Percentiles rank a stretch among this genome's conserved stretches.
These are phyloP conservation scores for Aspergillus awamori DNA, from an alignment of 2,329 filamentous ascomycete genomes.

Conservation along the genomic window DNA sequence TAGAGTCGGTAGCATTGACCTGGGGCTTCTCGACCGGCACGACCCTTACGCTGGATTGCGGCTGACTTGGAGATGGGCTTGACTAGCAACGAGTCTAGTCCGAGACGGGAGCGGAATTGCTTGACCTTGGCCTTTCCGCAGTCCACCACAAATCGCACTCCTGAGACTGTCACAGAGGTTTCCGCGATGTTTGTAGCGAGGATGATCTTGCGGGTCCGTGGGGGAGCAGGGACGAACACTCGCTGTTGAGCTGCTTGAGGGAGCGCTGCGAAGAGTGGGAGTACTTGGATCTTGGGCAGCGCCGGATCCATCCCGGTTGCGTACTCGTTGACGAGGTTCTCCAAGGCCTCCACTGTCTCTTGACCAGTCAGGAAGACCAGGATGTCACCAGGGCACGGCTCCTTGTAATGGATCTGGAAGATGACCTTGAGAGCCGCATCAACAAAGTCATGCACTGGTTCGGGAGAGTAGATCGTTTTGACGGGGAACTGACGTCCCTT, in stretches of 20 bases:
- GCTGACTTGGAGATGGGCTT: slow-evolving; percentile 93
- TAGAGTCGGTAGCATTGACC: slow-evolving; percentile 91
- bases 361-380: slow-evolving; percentile 91
- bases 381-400: slow-evolving; percentile 91
- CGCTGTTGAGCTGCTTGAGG: slow-evolving; percentile 83
- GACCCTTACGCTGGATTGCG: slow-evolving; percentile 85
- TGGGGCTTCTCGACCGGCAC: slow-evolving; percentile 87
- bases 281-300: slow-evolving; percentile 68
- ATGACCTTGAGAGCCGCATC: slow-evolving; percentile 80
- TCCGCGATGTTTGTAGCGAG: slow-evolving; percentile 98
- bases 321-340: slow-evolving; percentile 79
- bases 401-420: slow-evolving; percentile 82
- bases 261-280: slow-evolving; percentile 87
- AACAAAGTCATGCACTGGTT: slow-evolving; percentile 77
- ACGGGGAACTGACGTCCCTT: slow-evolving; percentile 88
- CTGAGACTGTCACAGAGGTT: slow-evolving; percentile 93
- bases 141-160: slow-evolving; percentile 88
- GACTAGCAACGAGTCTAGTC: slow-evolving; percentile 85
- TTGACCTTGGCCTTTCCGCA: slow-evolving; percentile 94
- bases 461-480: slow-evolving; percentile 71
- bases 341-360: slow-evolving; percentile 83
- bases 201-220: slow-evolving; percentile 82
- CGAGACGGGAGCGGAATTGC: slow-evolving; percentile 80
- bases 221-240: slow-evolving; percentile 76
- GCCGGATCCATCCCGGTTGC: slow-evolving; percentile 70